These are phyloP conservation scores for Lonicera japonica DNA, from an alignment of 129 eudicot species.

Conservation along the genomic window DNA sequence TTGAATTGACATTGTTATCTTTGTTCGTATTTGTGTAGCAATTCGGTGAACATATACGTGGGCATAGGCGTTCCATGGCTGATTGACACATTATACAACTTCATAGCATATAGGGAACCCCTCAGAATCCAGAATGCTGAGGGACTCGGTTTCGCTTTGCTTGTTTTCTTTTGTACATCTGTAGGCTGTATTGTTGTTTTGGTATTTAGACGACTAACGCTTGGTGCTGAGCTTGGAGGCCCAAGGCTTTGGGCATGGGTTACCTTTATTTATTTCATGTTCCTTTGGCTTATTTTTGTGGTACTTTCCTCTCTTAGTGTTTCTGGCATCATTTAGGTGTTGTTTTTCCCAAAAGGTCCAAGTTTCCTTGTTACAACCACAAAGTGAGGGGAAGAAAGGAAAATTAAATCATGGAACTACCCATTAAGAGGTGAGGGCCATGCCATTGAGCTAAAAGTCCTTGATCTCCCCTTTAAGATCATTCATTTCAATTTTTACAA, in stretches of 20 bases:
- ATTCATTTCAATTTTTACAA: no score
- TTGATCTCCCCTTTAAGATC: no score
- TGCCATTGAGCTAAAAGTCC: no score
- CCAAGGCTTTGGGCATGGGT: slow-evolving; percentile 92
- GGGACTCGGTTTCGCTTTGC: slow-evolving; percentile 81
- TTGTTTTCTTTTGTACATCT: slow-evolving; percentile 80
- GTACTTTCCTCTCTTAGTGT: slow-evolving; percentile 74
- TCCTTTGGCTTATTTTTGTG: slow-evolving; percentile 78
- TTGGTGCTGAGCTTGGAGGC: slow-evolving; percentile 93
- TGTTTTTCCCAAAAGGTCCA: neutral
- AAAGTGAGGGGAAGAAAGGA: no score
- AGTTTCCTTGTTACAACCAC: no score
- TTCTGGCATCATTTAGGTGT: slow-evolving; percentile 49
- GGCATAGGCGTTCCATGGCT: slow-evolving; percentile 98
- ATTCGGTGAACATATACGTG: slow-evolving; percentile 94
- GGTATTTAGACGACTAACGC: slow-evolving; percentile 53
- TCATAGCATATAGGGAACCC: slow-evolving; percentile 61
- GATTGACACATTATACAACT: slow-evolving; percentile 76
- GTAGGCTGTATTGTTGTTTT: slow-evolving; percentile 66
- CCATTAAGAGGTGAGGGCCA: no score
- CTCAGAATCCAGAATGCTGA: slow-evolving; percentile 54
- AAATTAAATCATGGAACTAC: no score
- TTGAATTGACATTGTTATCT: neutral
- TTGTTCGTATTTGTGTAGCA: slow-evolving; percentile 36
- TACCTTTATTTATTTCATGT: slow-evolving; percentile 61